Conservation (phyloP, 164 flowering plant species). For the Macadamia integrifolia region DNA sequence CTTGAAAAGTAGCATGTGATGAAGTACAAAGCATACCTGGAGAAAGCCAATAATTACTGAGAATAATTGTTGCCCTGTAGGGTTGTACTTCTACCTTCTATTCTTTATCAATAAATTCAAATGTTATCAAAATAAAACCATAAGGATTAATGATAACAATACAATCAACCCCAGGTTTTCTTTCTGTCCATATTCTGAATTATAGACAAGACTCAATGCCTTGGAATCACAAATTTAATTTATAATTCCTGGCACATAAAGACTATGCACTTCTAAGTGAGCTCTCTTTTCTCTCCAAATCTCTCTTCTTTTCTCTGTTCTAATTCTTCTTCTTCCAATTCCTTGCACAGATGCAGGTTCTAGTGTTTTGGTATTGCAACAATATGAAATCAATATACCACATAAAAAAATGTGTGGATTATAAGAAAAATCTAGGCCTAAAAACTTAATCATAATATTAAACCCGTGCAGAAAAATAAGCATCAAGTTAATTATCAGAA, state of each 20-base stretch:
- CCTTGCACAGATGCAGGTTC: too few relatives aligned
- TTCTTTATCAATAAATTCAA: too few relatives aligned
- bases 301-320: too few relatives aligned
- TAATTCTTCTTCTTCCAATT: too few relatives aligned
- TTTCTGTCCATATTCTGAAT: background rate
- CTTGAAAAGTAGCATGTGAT: constrained; percentile 77
- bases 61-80: background rate
- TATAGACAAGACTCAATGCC: background rate
- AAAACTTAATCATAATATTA: background rate
- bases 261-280: too few relatives aligned
- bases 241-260: too few relatives aligned
- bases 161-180: background rate
- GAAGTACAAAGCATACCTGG: constrained; percentile 81
- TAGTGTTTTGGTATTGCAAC: too few relatives aligned
- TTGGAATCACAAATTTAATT: background rate
- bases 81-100: too few relatives aligned
- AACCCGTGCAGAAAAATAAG: background rate
- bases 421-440: background rate
- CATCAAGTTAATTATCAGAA: background rate
- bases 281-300: too few relatives aligned
- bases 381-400: too few relatives aligned
- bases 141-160: background rate
- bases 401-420: too few relatives aligned
- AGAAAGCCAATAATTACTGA: constrained; percentile 7
- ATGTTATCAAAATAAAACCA: background rate